Evolutionary conservation across 768 basidiomycete genomes (phyloP).

Genomic region (Neoboletus brunneissimus): DNA sequence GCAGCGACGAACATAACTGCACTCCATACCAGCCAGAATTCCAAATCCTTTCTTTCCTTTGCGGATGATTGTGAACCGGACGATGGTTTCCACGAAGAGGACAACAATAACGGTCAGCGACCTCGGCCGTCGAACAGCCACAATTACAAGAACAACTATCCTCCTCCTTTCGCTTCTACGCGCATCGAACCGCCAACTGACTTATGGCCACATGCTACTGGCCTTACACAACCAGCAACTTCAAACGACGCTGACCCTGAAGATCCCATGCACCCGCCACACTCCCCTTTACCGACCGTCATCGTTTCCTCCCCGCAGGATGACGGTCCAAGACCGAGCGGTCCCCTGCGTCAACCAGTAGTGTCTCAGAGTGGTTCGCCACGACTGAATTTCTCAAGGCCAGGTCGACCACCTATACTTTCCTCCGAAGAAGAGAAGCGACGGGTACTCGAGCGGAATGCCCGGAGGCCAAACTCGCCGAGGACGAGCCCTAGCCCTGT

Average conservation of each 20-base stretch:
- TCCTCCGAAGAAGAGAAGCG: constrained; percentile 40
- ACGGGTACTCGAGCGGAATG: constrained; percentile 58
- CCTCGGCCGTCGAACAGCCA: not conserved
- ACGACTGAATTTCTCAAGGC: constrained; percentile 62
- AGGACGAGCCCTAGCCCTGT: constrained; percentile 9
- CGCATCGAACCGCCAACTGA: not conserved
- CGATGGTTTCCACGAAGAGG: constrained; percentile 37
- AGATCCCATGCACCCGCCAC: constrained; percentile 16
- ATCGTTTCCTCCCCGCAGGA: constrained; percentile 50
- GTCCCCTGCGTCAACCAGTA: constrained; percentile 40
- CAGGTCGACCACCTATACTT: constrained; percentile 46
- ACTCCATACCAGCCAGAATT: constrained; percentile 10
- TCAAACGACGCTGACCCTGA: constrained; percentile 5
- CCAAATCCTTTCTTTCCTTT: constrained; percentile 29
- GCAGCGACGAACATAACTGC: constrained; percentile 24
- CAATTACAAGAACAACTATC: constrained; percentile 1
- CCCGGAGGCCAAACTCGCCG: constrained; percentile 38
- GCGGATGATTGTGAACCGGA: constrained; percentile 35
- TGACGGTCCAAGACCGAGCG: constrained; percentile 19
- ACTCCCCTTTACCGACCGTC: constrained; percentile 46
- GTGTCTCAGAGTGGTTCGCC: constrained; percentile 30
- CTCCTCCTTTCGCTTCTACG: constrained; percentile 2
- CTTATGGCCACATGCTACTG: constrained; percentile 18
- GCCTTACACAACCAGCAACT: constrained; percentile 3
- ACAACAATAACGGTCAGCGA: constrained; percentile 37